Base-by-base conservation (phyloP, 2,329 filamentous ascomycete genomes). In the Ophiostoma novo-ulmi region DNA sequence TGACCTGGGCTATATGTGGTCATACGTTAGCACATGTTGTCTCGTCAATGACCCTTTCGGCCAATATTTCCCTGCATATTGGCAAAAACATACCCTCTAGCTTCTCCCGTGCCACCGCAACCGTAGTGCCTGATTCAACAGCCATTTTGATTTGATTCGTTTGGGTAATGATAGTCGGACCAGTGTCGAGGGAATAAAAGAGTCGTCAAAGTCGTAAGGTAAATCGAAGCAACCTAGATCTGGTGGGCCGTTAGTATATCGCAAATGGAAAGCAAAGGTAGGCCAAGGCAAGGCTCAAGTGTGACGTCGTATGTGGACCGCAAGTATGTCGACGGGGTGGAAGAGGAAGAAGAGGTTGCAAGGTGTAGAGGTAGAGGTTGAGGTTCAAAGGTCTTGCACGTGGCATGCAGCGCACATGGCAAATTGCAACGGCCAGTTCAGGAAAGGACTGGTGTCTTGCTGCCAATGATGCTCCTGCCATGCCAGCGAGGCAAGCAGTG, bases 1-100 rank as follows among this genome's bases (percentile, higher is more conserved):
- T 99, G 82, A 99, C 90, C 83, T 97, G 93, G 74, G 93, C 95
- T 99, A 78, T 75, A 77, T 41, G 35, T 65, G 8, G 63, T 22
- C n/a, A 14, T 52, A 39, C 11, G 66, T 72, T 52, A 72, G 71
- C 71, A 69, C 26, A 20, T 6, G 7, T 1, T 22, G 26, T 67
- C 20, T 44, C 22, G 41, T 20, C 7, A 39, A 2, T 7, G 14
- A 26, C 22, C 3, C 52, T 8, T n/a, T 10, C 11, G 22, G 55
- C 20, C 26, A 31, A 7, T 26, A 3, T 58, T 58, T 14, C 11
- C 8, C 55, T 39, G 38, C 38, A 39, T 10, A 39, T 11, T 10
- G 8, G 55, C 8, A 41, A 67, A 31, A 3, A 73, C 73, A 48
- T 80, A 91, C 91, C 88, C 80, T 94, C 91, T 70, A 93, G 87